Conservation (phyloP, 2,329 filamentous ascomycete genomes). For the Lizonia empirigonia region DNA sequence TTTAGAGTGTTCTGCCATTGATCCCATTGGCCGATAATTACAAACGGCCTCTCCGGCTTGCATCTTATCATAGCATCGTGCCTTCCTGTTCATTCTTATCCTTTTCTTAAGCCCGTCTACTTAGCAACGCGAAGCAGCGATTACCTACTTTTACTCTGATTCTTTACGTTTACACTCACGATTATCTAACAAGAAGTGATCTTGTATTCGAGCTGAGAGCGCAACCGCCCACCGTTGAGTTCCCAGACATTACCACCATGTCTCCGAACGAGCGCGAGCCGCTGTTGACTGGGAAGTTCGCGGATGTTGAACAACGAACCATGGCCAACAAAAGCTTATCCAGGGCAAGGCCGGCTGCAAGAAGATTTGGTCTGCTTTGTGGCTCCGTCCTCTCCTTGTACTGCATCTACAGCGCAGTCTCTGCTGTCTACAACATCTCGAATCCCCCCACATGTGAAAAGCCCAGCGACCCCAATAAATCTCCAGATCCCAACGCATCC, state of each 20-base stretch:
- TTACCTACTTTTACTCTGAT: not conserved
- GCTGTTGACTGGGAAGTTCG: slow-evolving; percentile 22
- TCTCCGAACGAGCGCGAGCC: slow-evolving; percentile 17
- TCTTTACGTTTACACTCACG: not conserved
- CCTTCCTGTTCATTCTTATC: not conserved
- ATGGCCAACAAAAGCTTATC: not conserved
- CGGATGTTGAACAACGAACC: slow-evolving; percentile 1
- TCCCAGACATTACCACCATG: slow-evolving; percentile 12
- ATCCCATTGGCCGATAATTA: slow-evolving; percentile 6
- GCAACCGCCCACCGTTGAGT: not conserved
- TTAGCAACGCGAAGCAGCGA: not conserved
- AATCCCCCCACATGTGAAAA: not conserved
- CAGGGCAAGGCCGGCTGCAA: not conserved
- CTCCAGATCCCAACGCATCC: not conserved
- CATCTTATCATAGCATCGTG: not conserved
- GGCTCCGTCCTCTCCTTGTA: slow-evolving; percentile 10
- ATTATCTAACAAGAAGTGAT: not conserved
- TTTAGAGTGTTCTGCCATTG: not conserved
- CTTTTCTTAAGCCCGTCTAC: not conserved
- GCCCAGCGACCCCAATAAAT: not conserved
- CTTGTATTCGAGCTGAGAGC: not conserved
- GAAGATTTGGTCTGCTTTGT: not conserved
- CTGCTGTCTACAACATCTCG: slow-evolving; percentile 1
- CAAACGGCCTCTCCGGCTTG: not conserved
- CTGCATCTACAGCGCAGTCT: slow-evolving; percentile 9